These are phyloP conservation scores for Macrotyloma uniflorum DNA, from an alignment of 306 rosid genomes.

Conservation along the genomic window DNA sequence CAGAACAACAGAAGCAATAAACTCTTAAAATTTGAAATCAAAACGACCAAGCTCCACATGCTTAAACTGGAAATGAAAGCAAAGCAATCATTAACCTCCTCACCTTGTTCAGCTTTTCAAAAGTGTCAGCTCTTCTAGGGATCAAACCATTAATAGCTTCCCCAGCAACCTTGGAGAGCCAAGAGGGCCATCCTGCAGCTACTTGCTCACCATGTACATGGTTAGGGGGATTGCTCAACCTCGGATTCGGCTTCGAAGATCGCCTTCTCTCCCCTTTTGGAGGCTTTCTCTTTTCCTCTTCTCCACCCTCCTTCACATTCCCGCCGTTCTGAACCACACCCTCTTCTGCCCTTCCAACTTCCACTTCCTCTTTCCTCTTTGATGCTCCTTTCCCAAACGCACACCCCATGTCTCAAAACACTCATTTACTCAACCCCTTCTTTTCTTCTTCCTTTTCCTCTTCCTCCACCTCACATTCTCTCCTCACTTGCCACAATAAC, in stretches of 20 bases:
- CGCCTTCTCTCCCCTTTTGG: conserved; percentile 59
- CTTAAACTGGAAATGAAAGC: neutral
- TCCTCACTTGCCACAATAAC: conserved; percentile 40
- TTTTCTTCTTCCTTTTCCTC: neutral
- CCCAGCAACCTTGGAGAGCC: conserved; percentile 95
- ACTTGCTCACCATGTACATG: conserved; percentile 86
- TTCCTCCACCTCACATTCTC: conserved; percentile 24
- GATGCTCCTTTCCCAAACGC: conserved; percentile 65
- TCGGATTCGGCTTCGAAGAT: conserved; percentile 71
- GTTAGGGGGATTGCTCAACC: conserved; percentile 79
- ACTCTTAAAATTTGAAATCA: conserved; percentile 11
- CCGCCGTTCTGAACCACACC: conserved; percentile 50
- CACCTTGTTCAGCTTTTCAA: conserved; percentile 88
- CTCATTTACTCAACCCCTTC: conserved; percentile 51
- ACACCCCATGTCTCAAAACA: conserved; percentile 71
- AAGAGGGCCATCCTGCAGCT: conserved; percentile 94
- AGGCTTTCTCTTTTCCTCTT: conserved; percentile 47
- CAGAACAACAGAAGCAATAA: conserved; percentile 14
- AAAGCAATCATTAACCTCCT: neutral
- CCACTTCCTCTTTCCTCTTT: conserved; percentile 41
- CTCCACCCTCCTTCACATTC: conserved; percentile 54
- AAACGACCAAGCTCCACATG: conserved; percentile 1
- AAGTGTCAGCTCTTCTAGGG: conserved; percentile 82
- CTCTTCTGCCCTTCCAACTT: conserved; percentile 41
- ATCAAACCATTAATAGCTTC: conserved; percentile 90